Conservation (phyloP, 495 filamentous ascomycete genomes). For the Aspergillus cavernicola region DNA sequence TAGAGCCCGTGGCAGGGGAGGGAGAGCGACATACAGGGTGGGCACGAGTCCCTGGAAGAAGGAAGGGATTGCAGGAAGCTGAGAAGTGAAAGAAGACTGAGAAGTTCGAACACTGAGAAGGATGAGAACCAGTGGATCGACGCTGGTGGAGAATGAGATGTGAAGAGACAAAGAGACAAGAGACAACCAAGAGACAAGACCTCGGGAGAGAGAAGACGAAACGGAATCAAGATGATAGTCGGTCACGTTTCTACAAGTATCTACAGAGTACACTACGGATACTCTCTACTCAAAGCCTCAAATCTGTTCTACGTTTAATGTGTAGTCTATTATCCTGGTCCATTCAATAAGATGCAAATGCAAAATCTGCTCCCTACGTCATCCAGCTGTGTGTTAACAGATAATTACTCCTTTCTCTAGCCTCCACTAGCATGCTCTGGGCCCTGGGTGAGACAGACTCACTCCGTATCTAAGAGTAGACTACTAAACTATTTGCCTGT, state of each 20-base stretch:
- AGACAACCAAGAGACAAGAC: no score
- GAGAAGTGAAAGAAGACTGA: neutral
- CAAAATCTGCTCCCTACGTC: constrained; percentile 5
- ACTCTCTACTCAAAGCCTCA: no score
- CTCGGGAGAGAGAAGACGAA: no score
- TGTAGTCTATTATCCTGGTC: neutral
- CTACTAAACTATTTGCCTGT: no score
- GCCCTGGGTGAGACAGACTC: neutral
- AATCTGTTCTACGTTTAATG: neutral
- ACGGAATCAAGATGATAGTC: no score
- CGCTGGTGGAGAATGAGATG: constrained; percentile 2
- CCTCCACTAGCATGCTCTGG: constrained; percentile 2
- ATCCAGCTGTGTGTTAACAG: neutral
- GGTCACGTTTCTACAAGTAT: no score
- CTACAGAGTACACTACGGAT: no score
- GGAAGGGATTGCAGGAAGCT: neutral
- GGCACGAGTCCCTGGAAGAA: neutral
- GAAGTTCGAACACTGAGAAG: neutral
- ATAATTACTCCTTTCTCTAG: neutral
- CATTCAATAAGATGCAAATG: no score
- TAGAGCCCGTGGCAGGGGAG: neutral
- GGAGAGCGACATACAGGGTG: neutral
- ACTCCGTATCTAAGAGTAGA: no score
- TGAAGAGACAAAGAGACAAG: neutral
- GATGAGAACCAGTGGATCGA: constrained; percentile 7